Base-by-base conservation (phyloP, 768 basidiomycete genomes). In the Leccinum truebloodii region DNA sequence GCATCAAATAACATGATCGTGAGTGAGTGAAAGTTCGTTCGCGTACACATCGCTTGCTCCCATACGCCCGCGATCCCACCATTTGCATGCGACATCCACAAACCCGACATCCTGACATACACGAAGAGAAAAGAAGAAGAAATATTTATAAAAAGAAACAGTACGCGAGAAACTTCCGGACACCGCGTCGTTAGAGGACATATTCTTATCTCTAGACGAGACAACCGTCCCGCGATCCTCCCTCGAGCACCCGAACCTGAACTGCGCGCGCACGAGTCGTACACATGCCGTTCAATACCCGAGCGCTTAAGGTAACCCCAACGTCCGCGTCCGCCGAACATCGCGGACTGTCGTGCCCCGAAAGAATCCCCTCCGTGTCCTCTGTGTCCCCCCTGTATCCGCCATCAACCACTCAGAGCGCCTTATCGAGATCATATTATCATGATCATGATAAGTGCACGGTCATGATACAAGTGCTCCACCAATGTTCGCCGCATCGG, bases 201-300 rank as follows among this genome's bases (percentile, higher is more conserved):
- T 16, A 24, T 46, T n/a, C 22, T 20, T 14, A 22, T 41, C 10
- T 2, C 10, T 2, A 14, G 24, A 22, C 48, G 48, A 35, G 39
- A 12, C 26, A 8, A 10, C n/a, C 41, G 8, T 52, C 37, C 58
- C 35, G 22, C 56, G 59, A 57, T 54, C 59, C 53, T 54, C 48
- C 39, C 52, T 54, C 55, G 37, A 54, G 26, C n/a, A 54, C 22
- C 10, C 60, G 54, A 55, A 30, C 65, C 65, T 57, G 39, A 59
- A 5, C 18, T 50, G 24, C 49, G 49, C 49, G 24, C 24, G 49
- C 49, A 50, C 49, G 49, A 26, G 3, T 24, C 48, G 48, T 35
- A 14, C 14, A 46, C 34, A n/a, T 3, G 52, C 41, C 28, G 18
- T 20, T 12, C 41, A 6, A 44, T 22, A 58, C 22, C 22, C 34